These are phyloP conservation scores for Lentinula edodes DNA, from an alignment of 768 basidiomycete genomes.

Conservation along the genomic window DNA sequence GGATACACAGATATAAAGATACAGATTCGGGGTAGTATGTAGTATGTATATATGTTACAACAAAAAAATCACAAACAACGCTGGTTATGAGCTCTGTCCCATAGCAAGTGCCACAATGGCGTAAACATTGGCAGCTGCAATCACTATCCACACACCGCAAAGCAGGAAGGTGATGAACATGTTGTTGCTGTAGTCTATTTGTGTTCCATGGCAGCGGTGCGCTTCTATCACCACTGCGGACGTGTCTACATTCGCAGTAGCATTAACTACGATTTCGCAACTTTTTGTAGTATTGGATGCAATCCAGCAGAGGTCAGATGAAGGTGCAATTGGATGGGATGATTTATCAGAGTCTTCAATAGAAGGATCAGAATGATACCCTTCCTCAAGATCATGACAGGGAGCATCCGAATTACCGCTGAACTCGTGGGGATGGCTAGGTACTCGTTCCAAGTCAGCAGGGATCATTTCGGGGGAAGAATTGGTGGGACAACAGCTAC, in stretches of 20 bases:
- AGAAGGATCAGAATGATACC: neutral
- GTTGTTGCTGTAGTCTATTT: conserved; percentile 63
- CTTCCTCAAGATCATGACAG: neutral
- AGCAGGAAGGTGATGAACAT: conserved; percentile 46
- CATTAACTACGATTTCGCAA: neutral
- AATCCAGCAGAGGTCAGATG: neutral
- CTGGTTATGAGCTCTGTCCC: conserved; percentile 17
- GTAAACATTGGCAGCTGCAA: conserved; percentile 71
- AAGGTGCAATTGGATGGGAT: neutral
- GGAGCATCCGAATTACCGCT: neutral
- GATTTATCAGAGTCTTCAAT: neutral
- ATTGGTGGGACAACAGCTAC: neutral
- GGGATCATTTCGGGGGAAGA: neutral
- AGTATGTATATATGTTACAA: no score
- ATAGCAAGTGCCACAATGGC: conserved; percentile 58
- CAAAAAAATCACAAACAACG: no score
- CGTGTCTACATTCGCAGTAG: conserved; percentile 6
- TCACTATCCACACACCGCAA: conserved; percentile 54
- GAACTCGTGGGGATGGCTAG: neutral
- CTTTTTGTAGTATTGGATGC: neutral
- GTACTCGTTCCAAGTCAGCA: neutral
- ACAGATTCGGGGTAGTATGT: no score
- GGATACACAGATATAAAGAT: no score
- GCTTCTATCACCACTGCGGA: conserved; percentile 12
- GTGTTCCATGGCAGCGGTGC: conserved; percentile 22